Base-by-base conservation (phyloP, 73 alveolate genomes). In the Tetrahymena thermophila region DNA sequence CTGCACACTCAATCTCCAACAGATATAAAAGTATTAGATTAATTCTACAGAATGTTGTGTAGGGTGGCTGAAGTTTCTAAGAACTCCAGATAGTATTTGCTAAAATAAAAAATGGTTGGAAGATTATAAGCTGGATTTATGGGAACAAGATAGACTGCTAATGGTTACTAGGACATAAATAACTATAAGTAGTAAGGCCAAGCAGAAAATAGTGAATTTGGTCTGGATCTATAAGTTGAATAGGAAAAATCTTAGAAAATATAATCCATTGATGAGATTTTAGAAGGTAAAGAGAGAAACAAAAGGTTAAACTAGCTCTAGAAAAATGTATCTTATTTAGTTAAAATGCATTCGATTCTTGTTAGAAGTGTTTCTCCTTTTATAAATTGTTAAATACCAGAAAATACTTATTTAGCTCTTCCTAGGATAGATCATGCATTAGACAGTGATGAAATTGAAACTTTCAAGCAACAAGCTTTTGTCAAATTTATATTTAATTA, bases 41-140 rank as follows among this genome's bases (percentile, higher is more conserved):
- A 95, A 89, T 71, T 95, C 35, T 56, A 85, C 25, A 85, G 97
- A 43, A 50, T 93, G 31, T n/a, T 95, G 38, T 95, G 94, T 93
- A 43, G 35, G 10, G 55, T 71, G 56, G 84, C 94, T 38, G 93
- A 94, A 25, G 71, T 28, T 23, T 31, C 55, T 25, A 94, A 85
- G 25, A 43, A 85, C 21, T 21, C 93, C 5, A 95, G 93, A 35
- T 43, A 35, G 8, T 95, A 89, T 21, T 44, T 95, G 21, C 23
- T 94, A 44, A 93, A 95, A 34, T 14, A 84, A 23, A 95, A 95
- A 56, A 38, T 35, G 35, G 94, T 95, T 11, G 97, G 97, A 93
- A 95, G 97, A 95, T 84, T 95, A 34, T 71, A 17, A 71, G 35
- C 40, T 25, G 89, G 42, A 17, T 19, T 71, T 31, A 28, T 71